Base-by-base conservation (phyloP, 306 rosid genomes). In the Citrullus mucosospermus region DNA sequence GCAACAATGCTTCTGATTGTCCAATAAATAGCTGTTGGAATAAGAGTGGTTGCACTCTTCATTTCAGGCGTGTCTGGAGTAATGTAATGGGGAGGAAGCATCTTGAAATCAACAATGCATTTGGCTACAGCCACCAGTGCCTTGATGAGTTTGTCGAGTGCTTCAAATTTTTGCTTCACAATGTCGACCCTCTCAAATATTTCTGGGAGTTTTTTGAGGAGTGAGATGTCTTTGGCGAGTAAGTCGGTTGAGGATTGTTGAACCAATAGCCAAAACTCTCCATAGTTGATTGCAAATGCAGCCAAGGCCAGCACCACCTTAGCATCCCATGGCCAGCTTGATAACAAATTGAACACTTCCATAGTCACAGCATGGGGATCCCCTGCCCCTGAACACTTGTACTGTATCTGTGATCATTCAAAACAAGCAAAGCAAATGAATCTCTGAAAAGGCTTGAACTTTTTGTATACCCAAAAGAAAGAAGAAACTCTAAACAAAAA, bases 231-330 rank as follows among this genome's bases (percentile, higher is more conserved):
- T 78, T 85, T 88, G 22, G 98, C 93, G 0, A 91, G 83, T 20
- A 66, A 84, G 76, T 91, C 80, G 0, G 88, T 60, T 60, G 85
- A 69, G 30, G 58, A 81, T 50, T 78, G 63, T 39, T 82, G 88
- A 28, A 88, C 82, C 3, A 93, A 83, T 2, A 88, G 67, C 93
- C 95, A 89, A 38, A 89, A 89, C 16, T 93, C 89, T 1, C 95
- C 93, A 51, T 82, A 91, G 28, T 86, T 92, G 6, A 86, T 14
- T 1, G 93, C 83, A 79, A 93, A 93, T 22, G 96, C 94, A 2
- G 93, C 90, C 1, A 93, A 84, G 15, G 94, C 85, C 18, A 93
- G 76, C 76, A 86, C 91, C 1, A 86, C 95, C 78, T 91, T 91
- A 22, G 89, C 92, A n/a, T 86, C 88, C 98, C 95, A 93, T 0